These are phyloP conservation scores for Acrocalymma vagum DNA, from an alignment of 2,329 filamentous ascomycete genomes.

Conservation along the genomic window DNA sequence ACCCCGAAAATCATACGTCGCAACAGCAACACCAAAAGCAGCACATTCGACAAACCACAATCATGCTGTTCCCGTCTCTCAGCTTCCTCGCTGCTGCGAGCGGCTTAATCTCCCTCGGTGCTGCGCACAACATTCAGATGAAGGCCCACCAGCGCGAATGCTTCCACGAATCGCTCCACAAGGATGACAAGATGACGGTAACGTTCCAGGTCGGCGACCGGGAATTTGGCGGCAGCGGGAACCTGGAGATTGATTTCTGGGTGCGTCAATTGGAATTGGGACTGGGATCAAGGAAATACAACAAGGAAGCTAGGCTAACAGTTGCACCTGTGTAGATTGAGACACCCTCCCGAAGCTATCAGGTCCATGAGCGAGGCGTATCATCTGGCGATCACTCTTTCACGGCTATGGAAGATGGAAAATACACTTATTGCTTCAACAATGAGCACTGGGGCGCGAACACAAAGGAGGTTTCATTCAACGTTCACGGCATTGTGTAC, in stretches of 20 bases:
- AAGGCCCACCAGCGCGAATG: slow-evolving; percentile 94
- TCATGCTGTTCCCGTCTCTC: slow-evolving; percentile 47
- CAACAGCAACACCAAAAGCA: slow-evolving; percentile 16
- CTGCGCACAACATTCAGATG: slow-evolving; percentile 95
- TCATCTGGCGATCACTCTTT: slow-evolving; percentile 96
- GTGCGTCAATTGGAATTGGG: slow-evolving; percentile 59
- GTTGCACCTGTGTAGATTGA: slow-evolving; percentile 66
- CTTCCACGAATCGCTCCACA: slow-evolving; percentile 93
- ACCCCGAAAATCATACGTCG: slow-evolving; percentile 9
- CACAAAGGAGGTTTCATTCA: slow-evolving; percentile 98
- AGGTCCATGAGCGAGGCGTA: slow-evolving; percentile 80
- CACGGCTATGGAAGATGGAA: slow-evolving; percentile 83
- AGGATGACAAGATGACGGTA: slow-evolving; percentile 97
- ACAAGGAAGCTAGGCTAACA: slow-evolving; percentile 12
- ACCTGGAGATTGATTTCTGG: slow-evolving; percentile 98
- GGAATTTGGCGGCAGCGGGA: slow-evolving; percentile 93
- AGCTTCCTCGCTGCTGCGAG: slow-evolving; percentile 56
- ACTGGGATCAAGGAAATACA: background rate
- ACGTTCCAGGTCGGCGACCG: slow-evolving; percentile 98
- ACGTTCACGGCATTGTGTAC: slow-evolving; percentile 98
- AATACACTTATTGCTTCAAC: slow-evolving; percentile 97
- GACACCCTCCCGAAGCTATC: slow-evolving; percentile 78
- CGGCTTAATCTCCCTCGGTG: slow-evolving; percentile 68
- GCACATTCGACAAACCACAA: slow-evolving; percentile 20
- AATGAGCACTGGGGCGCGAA: slow-evolving; percentile 98